Percentiles rank a stretch among this genome's conserved stretches.
Evolutionary conservation across 257 asterid genomes (phyloP).

Genomic region (Solanum raphanifolium): DNA sequence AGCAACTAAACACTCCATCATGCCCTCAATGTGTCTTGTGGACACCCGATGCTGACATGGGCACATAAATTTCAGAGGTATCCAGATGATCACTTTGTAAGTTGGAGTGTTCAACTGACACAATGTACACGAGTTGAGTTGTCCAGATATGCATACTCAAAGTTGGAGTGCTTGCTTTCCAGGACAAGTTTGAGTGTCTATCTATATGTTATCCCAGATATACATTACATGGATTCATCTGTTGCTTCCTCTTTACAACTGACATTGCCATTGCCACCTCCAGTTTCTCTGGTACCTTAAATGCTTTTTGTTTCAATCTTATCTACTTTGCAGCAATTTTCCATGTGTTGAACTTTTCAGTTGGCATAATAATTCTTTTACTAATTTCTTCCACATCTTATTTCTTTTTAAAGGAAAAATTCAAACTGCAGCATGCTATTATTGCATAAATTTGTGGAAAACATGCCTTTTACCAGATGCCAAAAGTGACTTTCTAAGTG

Average conservation of each 20-base stretch:
- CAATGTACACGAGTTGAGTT: not conserved
- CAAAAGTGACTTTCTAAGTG: not conserved
- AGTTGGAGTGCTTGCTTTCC: not conserved
- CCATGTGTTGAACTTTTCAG: not conserved
- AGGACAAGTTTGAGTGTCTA: not conserved
- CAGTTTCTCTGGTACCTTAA: not conserved
- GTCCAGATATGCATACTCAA: not conserved
- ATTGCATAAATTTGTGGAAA: not conserved
- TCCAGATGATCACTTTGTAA: not conserved
- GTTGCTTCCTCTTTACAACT: not conserved
- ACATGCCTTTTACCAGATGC: not conserved
- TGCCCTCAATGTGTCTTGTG: not conserved
- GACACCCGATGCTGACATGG: not conserved
- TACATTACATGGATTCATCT: not conserved
- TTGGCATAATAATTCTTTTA: not conserved
- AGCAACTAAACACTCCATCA: not conserved
- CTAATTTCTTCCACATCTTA: not conserved
- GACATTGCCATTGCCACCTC: not conserved
- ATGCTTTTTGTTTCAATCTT: not conserved
- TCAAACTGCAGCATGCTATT: not conserved
- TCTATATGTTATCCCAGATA: not conserved
- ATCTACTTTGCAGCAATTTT: not conserved
- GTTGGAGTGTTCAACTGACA: not conserved
- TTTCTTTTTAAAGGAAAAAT: not conserved
- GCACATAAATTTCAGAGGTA: not conserved